A percentile compares a stretch with the other conserved stretches of the same genome.
phyloP scores from a whole-genome alignment of 2,329 filamentous ascomycete species.

The Arthrobotrys musiformis region DNA sequence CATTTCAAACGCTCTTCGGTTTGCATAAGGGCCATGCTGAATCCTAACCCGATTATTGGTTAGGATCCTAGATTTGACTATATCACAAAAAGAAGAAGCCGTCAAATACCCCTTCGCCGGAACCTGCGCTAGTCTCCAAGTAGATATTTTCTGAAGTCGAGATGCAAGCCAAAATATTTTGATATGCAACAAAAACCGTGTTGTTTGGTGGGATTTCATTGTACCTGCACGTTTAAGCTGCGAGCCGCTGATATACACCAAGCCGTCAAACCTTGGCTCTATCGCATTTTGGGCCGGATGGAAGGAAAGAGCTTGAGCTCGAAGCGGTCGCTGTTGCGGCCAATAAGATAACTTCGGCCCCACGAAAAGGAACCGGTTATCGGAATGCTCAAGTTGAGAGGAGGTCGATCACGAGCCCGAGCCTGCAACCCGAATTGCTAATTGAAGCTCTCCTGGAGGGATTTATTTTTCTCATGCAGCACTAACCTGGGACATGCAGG shows the following conservation, averaged over 20 bases:
- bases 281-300: background rate
- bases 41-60: background rate
- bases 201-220: constrained; percentile 12
- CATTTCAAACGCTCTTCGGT: background rate
- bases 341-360: background rate
- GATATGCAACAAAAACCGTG: constrained; percentile 22
- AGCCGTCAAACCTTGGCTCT: background rate
- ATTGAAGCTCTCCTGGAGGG: background rate
- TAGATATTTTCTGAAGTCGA: constrained; percentile 8
- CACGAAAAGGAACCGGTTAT: constrained; percentile 14
- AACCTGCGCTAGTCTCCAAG: constrained; percentile 36
- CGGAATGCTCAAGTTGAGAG: background rate
- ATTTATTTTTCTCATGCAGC: constrained; percentile 22
- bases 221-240: constrained; percentile 13
- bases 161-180: constrained; percentile 1
- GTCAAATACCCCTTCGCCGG: background rate
- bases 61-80: background rate
- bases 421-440: no score
- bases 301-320: background rate
- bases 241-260: no score
- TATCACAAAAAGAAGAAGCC: constrained; percentile 17
- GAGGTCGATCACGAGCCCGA: constrained; percentile 5
- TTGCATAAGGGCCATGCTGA: constrained; percentile 11
- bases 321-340: background rate
- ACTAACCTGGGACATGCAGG: background rate